phyloP scores from a whole-genome alignment of 2,329 filamentous ascomycete species.

The Zelopaecilomyces penicillatus region DNA sequence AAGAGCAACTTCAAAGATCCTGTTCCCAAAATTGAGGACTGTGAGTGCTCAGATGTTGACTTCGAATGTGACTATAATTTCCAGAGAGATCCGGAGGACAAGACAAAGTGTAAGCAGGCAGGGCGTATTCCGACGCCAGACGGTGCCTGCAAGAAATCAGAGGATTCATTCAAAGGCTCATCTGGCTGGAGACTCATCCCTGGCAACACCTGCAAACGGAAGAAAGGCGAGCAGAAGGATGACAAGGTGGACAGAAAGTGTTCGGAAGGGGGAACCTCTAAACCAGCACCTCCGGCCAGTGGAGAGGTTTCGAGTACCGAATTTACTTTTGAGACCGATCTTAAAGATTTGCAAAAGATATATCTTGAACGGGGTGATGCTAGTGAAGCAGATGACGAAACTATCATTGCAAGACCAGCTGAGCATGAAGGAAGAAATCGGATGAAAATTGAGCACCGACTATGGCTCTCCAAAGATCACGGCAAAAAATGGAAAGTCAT shows the following conservation, averaged over 20 bases:
- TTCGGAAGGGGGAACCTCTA: constrained; percentile 43
- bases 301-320: constrained; percentile 58
- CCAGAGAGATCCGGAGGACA: constrained; percentile 53
- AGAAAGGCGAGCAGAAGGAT: constrained; percentile 56
- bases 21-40: constrained; percentile 59
- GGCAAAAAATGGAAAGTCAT: constrained; percentile 75
- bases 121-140: constrained; percentile 58
- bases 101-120: constrained; percentile 58
- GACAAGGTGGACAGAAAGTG: constrained; percentile 69
- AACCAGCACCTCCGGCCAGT: constrained; percentile 44
- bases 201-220: constrained; percentile 62
- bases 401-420: constrained; percentile 47
- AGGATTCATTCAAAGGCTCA: constrained; percentile 68
- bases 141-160: constrained; percentile 58
- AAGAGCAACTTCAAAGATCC: constrained; percentile 78
- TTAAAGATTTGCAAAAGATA: constrained; percentile 44
- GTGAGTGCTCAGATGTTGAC: constrained; percentile 73
- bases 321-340: constrained; percentile 54
- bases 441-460: constrained; percentile 38
- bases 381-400: constrained; percentile 62
- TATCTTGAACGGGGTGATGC: constrained; percentile 74
- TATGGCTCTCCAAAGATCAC: constrained; percentile 75
- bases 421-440: constrained; percentile 21
- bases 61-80: constrained; percentile 98
- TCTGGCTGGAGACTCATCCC: constrained; percentile 92